phyloP scores from a whole-genome alignment of 2,329 filamentous ascomycete species.

The Dichotomopilus funicola region DNA sequence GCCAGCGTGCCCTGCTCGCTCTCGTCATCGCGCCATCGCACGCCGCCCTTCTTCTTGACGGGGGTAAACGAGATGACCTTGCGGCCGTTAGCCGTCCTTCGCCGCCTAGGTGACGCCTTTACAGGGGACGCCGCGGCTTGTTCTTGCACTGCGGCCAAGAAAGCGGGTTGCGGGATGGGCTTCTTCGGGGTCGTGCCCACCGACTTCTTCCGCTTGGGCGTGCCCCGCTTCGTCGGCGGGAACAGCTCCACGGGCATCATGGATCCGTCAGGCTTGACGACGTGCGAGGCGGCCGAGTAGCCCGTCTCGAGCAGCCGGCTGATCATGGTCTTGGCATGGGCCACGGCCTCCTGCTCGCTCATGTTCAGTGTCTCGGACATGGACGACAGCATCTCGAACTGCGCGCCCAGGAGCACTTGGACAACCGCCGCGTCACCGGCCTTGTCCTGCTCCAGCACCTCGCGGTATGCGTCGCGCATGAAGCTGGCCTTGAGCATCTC shows the following conservation, averaged over 20 bases:
- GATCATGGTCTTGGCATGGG: constrained; percentile 71
- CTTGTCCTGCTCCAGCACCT: constrained; percentile 79
- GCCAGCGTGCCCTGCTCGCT: constrained; percentile 75
- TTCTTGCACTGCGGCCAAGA: constrained; percentile 26
- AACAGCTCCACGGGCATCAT: constrained; percentile 57
- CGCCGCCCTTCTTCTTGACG: constrained; percentile 67
- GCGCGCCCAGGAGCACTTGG: constrained; percentile 78
- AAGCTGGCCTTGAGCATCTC: constrained; percentile 80
- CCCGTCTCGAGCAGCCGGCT: constrained; percentile 72
- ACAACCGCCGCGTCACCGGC: constrained; percentile 69
- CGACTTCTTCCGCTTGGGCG: constrained; percentile 66
- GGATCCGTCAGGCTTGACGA: constrained; percentile 82
- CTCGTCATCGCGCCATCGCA: constrained; percentile 89
- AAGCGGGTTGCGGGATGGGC: constrained; percentile 38
- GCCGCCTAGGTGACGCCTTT: constrained; percentile 73
- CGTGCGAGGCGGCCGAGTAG: constrained; percentile 66
- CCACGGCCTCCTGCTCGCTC: constrained; percentile 75
- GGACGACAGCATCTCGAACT: constrained; percentile 84
- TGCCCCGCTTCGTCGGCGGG: constrained; percentile 64
- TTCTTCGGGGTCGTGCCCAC: constrained; percentile 34
- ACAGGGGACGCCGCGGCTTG: constrained; percentile 55
- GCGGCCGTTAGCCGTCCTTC: constrained; percentile 54
- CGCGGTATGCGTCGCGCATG: constrained; percentile 68
- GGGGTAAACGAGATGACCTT: constrained; percentile 80
- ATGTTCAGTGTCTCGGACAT: constrained; percentile 76